Base-by-base conservation (phyloP, 768 basidiomycete species). In the Porpolomopsis calyptriformis region DNA sequence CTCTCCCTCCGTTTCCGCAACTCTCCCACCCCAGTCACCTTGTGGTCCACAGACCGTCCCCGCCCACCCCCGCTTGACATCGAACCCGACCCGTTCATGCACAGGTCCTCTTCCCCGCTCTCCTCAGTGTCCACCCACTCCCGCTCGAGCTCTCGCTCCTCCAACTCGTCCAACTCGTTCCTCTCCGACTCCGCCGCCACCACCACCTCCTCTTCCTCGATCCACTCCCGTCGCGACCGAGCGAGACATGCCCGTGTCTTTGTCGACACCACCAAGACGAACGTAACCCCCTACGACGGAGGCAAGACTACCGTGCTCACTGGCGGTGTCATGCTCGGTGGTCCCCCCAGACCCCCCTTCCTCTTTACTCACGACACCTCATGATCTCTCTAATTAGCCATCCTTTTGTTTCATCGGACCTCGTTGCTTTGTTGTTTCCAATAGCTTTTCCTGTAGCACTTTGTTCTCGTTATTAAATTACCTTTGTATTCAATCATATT, bases 241-340 rank as follows among this genome's bases (percentile, higher is more conserved):
- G 75, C 76, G 7, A 73, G 80, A 51, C 80, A 81, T 59, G 74
- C 74, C 19, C 78, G 77, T 51, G 82, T 88, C 53, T 86, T 73
- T 57, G 62, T 89, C 45, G 86, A 89, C 62, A 75, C 70, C 18
- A 64, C 79, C 57, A 88, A 80, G 70, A 86, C 64, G 45, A 82
- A 83, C 37, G 82, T 88, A 51, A 88, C 85, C 39, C 82, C 83
- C 55, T 89, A 89, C 55, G 85, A 89, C 53, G 85, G 85, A 46
- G 86, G 86, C 52, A 87, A 86, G 73, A 89, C 86, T 44, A 87
- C 85, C 23, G 85, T 88, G 41, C 76, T 89, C 54, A 87, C 85
- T 2, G 86, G 86, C 47, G 86, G 85, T 52, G 85, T 88, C 53
- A 89, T 89, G 86, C 82, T 89, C 50, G 85, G 85, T 41, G 70